Conservation (phyloP, 2,329 filamentous ascomycete genomes). For the Penicillium sclerotiorum region DNA sequence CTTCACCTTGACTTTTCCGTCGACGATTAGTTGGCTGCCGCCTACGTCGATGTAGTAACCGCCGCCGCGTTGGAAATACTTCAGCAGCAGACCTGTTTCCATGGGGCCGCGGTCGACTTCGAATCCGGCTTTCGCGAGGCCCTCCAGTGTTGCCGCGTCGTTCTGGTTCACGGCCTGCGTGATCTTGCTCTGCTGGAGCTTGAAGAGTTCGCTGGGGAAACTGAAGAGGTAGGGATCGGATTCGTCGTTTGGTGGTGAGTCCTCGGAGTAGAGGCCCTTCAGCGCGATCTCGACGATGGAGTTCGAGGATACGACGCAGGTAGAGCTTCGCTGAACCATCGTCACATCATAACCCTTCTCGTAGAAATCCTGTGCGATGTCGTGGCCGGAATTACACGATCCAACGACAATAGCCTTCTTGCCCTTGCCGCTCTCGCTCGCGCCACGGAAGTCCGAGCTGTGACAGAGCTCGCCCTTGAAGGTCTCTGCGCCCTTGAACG, state of each 20-base stretch:
- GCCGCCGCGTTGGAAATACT: slow-evolving; percentile 67
- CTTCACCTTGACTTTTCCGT: slow-evolving; percentile 67
- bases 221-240: slow-evolving; percentile 64
- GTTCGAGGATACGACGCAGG: slow-evolving; percentile 63
- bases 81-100: slow-evolving; percentile 59
- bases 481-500: slow-evolving; percentile 51
- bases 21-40: slow-evolving; percentile 61
- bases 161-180: slow-evolving; percentile 42
- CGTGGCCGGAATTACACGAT: slow-evolving; percentile 69
- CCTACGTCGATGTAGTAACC: slow-evolving; percentile 74
- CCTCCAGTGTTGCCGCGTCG: slow-evolving; percentile 41
- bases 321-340: slow-evolving; percentile 69
- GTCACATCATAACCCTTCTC: slow-evolving; percentile 69
- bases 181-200: slow-evolving; percentile 57
- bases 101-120: slow-evolving; percentile 61
- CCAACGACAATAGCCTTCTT: slow-evolving; percentile 69
- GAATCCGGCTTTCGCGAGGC: slow-evolving; percentile 62
- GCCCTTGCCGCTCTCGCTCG: slow-evolving; percentile 49
- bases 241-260: slow-evolving; percentile 64
- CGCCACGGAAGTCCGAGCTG: slow-evolving; percentile 62
- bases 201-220: slow-evolving; percentile 62
- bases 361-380: slow-evolving; percentile 69
- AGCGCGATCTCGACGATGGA: slow-evolving; percentile 57
- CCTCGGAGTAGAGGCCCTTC: slow-evolving; percentile 52
- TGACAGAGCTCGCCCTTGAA: slow-evolving; percentile 67